Evolutionary conservation across 345 rosid genomes (phyloP), one percentile per base, ranked within the genome.

Genomic region (Excoecaria cochinchinensis): DNA sequence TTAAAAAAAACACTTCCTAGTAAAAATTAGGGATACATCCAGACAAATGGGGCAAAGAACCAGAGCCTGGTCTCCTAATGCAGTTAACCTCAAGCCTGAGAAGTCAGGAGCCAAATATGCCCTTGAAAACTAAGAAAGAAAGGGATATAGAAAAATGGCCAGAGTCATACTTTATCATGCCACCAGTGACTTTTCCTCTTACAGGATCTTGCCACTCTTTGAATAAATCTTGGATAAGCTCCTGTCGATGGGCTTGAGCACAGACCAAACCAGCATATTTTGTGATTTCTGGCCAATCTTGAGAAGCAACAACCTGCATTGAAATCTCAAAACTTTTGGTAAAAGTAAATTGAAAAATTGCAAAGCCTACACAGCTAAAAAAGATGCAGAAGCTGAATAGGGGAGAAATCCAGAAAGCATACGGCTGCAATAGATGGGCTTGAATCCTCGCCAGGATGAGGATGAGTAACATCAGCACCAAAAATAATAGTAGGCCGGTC

Each of bases 381-480:
- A 2, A 39, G 58, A 56, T 74, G 52, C 67, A 46, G 61, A 42
- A 64, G 63, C n/a, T 52, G 17, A 39, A 48, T 17, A 10, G 8
- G n/a, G 7, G 15, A 67, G 50, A 60, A 69, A 65, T 39, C 4
- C 8, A 46, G 53, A 73, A 1, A 50, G 77, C 87, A 73, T 89
- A 96, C 99, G 65, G 99, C 99, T 38, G 98, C 99, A 70, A 96
- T 96, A 4, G 99, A 96, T n/a, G 99, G 99, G 82, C 97, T 93
- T 11, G 99, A 90, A 78, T 96, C 99, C 76, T 96, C 99, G 56
- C 99, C 99, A 21, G 98, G 98, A 74, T 96, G 98, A 62, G 99
- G 99, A 81, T 96, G 99, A 31, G 99, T 96, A n/a, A 96, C 99
- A 85, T 96, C 99, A 67, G 99, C 99, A 38, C 99, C 99, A 85